phyloP scores from a whole-genome alignment of 805 yeast species.

The Citeromyces nyonsensis region DNA sequence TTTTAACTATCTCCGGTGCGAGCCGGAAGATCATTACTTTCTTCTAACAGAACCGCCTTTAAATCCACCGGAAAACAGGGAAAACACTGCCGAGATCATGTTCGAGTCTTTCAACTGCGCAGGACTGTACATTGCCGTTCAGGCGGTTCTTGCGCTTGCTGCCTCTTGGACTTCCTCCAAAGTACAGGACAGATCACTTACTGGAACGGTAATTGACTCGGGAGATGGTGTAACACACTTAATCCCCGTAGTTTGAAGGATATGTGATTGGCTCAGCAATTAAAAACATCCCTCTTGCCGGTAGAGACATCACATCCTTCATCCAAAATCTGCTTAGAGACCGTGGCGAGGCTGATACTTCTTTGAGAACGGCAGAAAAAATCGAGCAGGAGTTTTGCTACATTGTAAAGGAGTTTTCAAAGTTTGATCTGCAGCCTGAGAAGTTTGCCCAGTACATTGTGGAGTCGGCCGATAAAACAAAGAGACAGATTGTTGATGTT shows the following conservation, averaged over 20 bases:
- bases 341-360: slow-evolving; percentile 90
- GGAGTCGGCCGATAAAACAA: slow-evolving; percentile 58
- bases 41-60: slow-evolving; percentile 94
- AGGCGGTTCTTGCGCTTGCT: slow-evolving; percentile 95
- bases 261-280: slow-evolving; percentile 96
- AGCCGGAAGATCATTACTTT: slow-evolving; percentile 97
- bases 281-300: slow-evolving; percentile 96
- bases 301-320: slow-evolving; percentile 90
- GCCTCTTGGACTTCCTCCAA: slow-evolving; percentile 98
- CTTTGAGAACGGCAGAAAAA: slow-evolving; percentile 89
- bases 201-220: slow-evolving; percentile 96
- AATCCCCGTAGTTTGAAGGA: slow-evolving; percentile 98
- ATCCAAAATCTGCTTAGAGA: slow-evolving; percentile 90
- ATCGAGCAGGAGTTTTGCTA: slow-evolving; percentile 95
- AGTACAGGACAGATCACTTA: slow-evolving; percentile 85
- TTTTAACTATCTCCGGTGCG: slow-evolving; percentile 93
- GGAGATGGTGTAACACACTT: slow-evolving; percentile 99
- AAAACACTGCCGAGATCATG: slow-evolving; percentile 96
- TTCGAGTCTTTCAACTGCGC: slow-evolving; percentile 98
- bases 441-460: slow-evolving; percentile 88
- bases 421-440: slow-evolving; percentile 87
- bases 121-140: slow-evolving; percentile 95
- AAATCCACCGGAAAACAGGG: slow-evolving; percentile 99
- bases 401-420: slow-evolving; percentile 89
- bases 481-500: slow-evolving; percentile 63